These are phyloP conservation scores for Phytophthora fragariaefolia DNA, from an alignment of 352 stramenopile genomes.

Conservation along the genomic window DNA sequence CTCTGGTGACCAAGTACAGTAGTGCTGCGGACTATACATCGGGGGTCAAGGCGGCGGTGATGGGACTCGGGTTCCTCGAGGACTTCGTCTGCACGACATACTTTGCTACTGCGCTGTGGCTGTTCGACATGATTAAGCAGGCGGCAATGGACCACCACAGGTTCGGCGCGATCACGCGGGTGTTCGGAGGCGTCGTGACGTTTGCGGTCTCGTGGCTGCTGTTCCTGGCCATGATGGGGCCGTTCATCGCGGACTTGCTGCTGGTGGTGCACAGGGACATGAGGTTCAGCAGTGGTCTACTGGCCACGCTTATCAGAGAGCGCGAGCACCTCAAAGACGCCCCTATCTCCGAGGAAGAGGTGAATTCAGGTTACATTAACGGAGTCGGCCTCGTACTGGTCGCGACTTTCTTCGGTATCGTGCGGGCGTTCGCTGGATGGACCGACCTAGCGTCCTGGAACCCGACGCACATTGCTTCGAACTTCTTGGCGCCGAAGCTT, in stretches of 20 bases:
- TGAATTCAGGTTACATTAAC: slow-evolving; percentile 20
- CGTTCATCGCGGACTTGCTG: slow-evolving; percentile 33
- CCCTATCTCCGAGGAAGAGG: slow-evolving; percentile 21
- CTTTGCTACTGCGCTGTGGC: slow-evolving; percentile 27
- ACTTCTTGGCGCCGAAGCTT: slow-evolving; percentile 19
- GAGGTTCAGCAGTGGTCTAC: slow-evolving; percentile 39
- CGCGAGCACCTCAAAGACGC: slow-evolving; percentile 41
- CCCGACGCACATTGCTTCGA: slow-evolving; percentile 21
- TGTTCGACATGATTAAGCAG: slow-evolving; percentile 25
- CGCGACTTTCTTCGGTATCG: slow-evolving; percentile 21
- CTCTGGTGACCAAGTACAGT: slow-evolving; percentile 31
- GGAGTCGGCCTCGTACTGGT: slow-evolving; percentile 18
- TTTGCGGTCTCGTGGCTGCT: slow-evolving; percentile 19
- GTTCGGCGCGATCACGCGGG: neutral
- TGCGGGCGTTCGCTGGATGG: slow-evolving; percentile 17
- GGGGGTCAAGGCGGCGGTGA: slow-evolving; percentile 18
- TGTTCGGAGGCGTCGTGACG: slow-evolving; percentile 5
- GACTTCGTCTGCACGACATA: slow-evolving; percentile 43
- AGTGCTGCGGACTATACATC: slow-evolving; percentile 8
- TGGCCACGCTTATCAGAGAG: slow-evolving; percentile 34
- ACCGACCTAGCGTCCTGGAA: slow-evolving; percentile 24
- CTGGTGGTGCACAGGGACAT: slow-evolving; percentile 31
- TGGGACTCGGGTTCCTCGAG: slow-evolving; percentile 29
- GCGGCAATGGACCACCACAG: slow-evolving; percentile 1
- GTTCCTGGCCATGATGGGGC: slow-evolving; percentile 29